Conservation (phyloP, 148 eudicot genomes). For the Cornus suecica region DNA sequence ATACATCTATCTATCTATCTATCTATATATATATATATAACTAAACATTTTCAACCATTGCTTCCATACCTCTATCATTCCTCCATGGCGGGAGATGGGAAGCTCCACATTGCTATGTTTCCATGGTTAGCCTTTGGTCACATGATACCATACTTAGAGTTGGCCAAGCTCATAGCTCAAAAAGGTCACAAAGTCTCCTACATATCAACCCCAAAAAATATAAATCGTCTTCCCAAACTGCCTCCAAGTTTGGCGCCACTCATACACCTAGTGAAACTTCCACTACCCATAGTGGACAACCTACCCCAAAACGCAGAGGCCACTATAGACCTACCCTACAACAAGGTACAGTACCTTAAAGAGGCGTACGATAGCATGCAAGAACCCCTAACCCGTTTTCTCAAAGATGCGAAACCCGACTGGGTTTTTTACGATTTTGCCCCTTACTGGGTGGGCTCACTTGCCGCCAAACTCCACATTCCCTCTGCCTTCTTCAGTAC, state of each 20-base stretch:
- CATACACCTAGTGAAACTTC: slow-evolving; percentile 14
- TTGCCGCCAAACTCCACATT: not conserved
- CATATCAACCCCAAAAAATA: slow-evolving; percentile 37
- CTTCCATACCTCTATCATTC: no score
- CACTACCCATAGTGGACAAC: slow-evolving; percentile 15
- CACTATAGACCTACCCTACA: slow-evolving; percentile 5
- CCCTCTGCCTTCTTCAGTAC: not conserved
- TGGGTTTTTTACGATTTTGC: slow-evolving; percentile 16
- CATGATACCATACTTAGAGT: slow-evolving; percentile 27
- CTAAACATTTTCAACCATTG: no score
- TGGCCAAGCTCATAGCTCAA: slow-evolving; percentile 28
- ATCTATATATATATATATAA: no score
- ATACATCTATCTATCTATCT: no score
- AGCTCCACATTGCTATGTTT: slow-evolving; percentile 20
- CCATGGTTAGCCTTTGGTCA: slow-evolving; percentile 39
- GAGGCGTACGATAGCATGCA: slow-evolving; percentile 11
- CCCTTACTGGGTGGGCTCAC: slow-evolving; percentile 1
- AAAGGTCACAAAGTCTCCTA: slow-evolving; percentile 28
- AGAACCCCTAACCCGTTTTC: slow-evolving; percentile 6
- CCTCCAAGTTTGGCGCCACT: slow-evolving; percentile 13
- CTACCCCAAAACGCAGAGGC: slow-evolving; percentile 7
- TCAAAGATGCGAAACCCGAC: slow-evolving; percentile 5
- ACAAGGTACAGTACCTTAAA: slow-evolving; percentile 15
- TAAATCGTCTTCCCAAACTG: slow-evolving; percentile 29
- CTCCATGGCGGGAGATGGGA: no score